Conservation (phyloP, 164 flowering plant species). For the Echeveria elegans region DNA sequence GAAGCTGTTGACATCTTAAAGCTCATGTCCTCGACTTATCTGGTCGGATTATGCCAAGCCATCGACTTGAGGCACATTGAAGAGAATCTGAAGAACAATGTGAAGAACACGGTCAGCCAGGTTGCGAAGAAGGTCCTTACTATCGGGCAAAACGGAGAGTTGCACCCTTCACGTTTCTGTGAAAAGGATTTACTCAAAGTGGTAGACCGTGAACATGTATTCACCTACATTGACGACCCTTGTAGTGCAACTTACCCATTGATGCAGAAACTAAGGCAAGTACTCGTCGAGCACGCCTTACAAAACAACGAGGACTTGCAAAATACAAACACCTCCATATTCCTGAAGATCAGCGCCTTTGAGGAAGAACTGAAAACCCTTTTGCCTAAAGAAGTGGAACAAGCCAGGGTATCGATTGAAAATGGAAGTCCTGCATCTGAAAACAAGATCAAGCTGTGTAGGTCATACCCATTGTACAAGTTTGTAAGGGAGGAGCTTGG, state of each 20-base stretch:
- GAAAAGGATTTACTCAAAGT: slow-evolving; percentile 14
- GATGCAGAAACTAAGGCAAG: slow-evolving; percentile 17
- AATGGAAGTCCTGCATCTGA: slow-evolving; percentile 4
- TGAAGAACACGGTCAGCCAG: slow-evolving; percentile 12
- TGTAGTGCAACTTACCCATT: slow-evolving; percentile 15
- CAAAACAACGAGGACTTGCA: not conserved
- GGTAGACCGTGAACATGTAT: slow-evolving; percentile 13
- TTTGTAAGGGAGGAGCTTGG: slow-evolving; percentile 15
- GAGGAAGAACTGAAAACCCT: slow-evolving; percentile 14
- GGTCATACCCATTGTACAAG: slow-evolving; percentile 16
- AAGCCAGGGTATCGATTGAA: slow-evolving; percentile 3
- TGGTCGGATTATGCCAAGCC: slow-evolving; percentile 14
- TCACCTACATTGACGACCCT: slow-evolving; percentile 15
- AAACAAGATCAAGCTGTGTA: slow-evolving; percentile 12
- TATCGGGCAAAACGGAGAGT: slow-evolving; percentile 7
- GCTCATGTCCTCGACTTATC: slow-evolving; percentile 12
- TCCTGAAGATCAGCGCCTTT: slow-evolving; percentile 9
- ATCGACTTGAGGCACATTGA: slow-evolving; percentile 14
- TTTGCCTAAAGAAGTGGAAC: slow-evolving; percentile 13
- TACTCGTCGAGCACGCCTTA: slow-evolving; percentile 13
- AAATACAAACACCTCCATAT: slow-evolving; percentile 8
- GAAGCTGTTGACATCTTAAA: slow-evolving; percentile 13
- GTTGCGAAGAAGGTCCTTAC: slow-evolving; percentile 9
- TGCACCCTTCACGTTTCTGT: slow-evolving; percentile 14
- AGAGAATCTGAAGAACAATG: slow-evolving; percentile 12